Base-by-base conservation (phyloP, 345 rosid species). In the Citrus medica region DNA sequence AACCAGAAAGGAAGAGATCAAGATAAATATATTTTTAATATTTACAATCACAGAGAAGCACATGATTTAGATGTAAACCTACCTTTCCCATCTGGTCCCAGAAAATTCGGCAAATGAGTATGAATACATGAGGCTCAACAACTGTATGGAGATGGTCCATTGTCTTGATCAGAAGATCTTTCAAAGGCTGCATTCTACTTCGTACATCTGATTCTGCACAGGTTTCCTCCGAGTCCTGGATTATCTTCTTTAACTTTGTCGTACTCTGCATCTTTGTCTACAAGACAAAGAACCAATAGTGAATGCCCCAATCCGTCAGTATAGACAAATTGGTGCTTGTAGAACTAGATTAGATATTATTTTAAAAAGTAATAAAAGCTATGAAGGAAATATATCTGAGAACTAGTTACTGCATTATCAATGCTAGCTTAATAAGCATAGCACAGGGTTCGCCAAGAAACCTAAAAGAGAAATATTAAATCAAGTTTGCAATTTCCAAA, bases 31-130 rank as follows among this genome's bases (percentile, higher is more conserved):
- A 32, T 12, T 24, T 21, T 71, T 9, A 72, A 32, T 24, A 33
- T 74, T 33, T 67, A 79, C 19, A 51, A 60, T 56, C 30, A 13
- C 4, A 9, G 17, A 12, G 9, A 25, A 33, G 21, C 10, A 67
- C 58, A 46, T 28, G 9, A 71, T 53, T 37, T 12, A 37, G 37
- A 60, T 37, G 73, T 24, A 32, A 51, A 12, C 59, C 35, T 80
- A 93, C 99, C 92, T 91, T 92, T 71, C 98, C 99, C 97, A 91
- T 81, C 32, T 92, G 89, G 77, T 94, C 97, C 99, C 99, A 96
- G 66, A 91, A 88, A 74, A 90, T 91, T 73, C 97, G 90, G 75
- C 95, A 91, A 56, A 90, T 79, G 4, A 90, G 79, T 66, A 92
- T 81, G 79, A 96, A 96, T 35, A 96, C 93, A 78, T 85, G 88